Percentiles rank a stretch among this genome's conserved stretches.
These are phyloP conservation scores for Aspergillus tamarii DNA, from an alignment of 2,329 filamentous ascomycete genomes.

Conservation along the genomic window DNA sequence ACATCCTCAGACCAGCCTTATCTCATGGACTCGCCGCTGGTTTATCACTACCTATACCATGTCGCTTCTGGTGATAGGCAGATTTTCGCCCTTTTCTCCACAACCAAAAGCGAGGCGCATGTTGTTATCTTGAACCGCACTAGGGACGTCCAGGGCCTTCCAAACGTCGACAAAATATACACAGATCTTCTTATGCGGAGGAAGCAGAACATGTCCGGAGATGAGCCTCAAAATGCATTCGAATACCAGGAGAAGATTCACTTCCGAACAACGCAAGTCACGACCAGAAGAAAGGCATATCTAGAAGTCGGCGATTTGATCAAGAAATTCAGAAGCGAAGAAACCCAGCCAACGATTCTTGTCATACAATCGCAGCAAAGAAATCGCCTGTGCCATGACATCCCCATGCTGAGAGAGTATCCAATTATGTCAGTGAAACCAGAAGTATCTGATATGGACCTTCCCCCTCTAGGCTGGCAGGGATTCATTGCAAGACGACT, in stretches of 20 bases:
- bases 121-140: slow-evolving; percentile 85
- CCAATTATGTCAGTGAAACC: slow-evolving; percentile 80
- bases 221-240: slow-evolving; percentile 79
- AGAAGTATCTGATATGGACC: slow-evolving; percentile 79
- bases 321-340: slow-evolving; percentile 88
- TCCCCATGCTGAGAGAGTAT: slow-evolving; percentile 81
- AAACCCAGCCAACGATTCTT: slow-evolving; percentile 76
- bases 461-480: slow-evolving; percentile 94
- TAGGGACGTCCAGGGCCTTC: slow-evolving; percentile 80
- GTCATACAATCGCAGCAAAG: slow-evolving; percentile 90
- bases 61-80: slow-evolving; percentile 88
- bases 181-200: slow-evolving; percentile 68
- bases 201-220: slow-evolving; percentile 67
- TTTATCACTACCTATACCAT: slow-evolving; percentile 91
- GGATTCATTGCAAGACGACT: slow-evolving; percentile 82
- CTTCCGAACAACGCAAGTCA: slow-evolving; percentile 86
- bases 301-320: slow-evolving; percentile 85
- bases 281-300: slow-evolving; percentile 84
- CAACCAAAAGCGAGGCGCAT: slow-evolving; percentile 75
- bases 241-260: slow-evolving; percentile 82
- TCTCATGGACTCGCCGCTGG: slow-evolving; percentile 72
- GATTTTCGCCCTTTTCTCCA: slow-evolving; percentile 92
- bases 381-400: slow-evolving; percentile 77
- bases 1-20: slow-evolving; percentile 72
- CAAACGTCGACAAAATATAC: slow-evolving; percentile 90